A percentile compares a stretch with the other conserved stretches of the same genome.
These are phyloP conservation scores for Serendipita sp. DNA, from an alignment of 768 basidiomycete genomes.

Conservation along the genomic window DNA sequence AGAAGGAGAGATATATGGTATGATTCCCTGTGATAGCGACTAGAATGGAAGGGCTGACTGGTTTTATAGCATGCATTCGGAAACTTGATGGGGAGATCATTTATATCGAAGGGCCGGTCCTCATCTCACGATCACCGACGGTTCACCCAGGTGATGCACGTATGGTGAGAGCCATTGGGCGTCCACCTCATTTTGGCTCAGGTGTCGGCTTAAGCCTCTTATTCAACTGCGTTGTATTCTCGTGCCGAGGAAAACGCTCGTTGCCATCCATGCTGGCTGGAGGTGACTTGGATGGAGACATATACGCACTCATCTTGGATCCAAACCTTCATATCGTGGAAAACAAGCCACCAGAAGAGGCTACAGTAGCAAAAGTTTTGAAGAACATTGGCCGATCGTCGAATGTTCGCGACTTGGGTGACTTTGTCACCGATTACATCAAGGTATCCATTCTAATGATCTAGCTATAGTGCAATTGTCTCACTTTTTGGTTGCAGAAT, in stretches of 20 bases:
- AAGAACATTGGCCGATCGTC: conserved; percentile 28
- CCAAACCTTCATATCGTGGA: neutral
- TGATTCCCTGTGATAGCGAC: conserved; percentile 12
- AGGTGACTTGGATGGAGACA: conserved; percentile 53
- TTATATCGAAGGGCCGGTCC: conserved; percentile 25
- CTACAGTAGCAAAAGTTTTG: conserved; percentile 15
- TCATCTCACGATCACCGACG: conserved; percentile 44
- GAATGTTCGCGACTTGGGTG: conserved; percentile 46
- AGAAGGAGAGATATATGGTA: conserved; percentile 42
- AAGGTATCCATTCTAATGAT: conserved; percentile 13
- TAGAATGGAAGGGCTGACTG: neutral
- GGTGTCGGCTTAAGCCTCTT: conserved; percentile 30
- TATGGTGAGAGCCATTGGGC: conserved; percentile 28
- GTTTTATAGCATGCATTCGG: conserved; percentile 26
- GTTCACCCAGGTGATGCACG: conserved; percentile 57
- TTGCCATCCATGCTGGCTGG: conserved; percentile 48
- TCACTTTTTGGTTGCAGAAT: neutral
- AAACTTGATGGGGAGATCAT: conserved; percentile 11
- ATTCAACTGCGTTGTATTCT: conserved; percentile 12
- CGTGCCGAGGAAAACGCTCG: conserved; percentile 38
- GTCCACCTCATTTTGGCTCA: conserved; percentile 31
- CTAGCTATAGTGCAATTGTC: no score
- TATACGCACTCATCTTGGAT: conserved; percentile 33
- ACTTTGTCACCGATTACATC: conserved; percentile 56
- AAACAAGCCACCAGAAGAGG: no score